These are phyloP conservation scores for Cornus kousa DNA, from an alignment of 148 eudicot genomes.

Conservation along the genomic window DNA sequence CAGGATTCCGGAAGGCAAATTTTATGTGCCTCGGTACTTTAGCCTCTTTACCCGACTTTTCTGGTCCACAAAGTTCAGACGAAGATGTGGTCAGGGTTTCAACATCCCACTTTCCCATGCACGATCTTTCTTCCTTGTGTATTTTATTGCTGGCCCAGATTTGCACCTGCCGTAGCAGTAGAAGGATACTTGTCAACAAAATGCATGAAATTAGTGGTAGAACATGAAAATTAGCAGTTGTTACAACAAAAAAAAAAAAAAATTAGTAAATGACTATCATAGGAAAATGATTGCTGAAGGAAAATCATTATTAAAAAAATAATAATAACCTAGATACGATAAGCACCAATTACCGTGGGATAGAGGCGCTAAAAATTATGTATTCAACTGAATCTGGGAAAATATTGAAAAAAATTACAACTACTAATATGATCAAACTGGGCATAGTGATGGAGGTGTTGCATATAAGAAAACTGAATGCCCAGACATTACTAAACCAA, in stretches of 20 bases:
- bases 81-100: conserved; percentile 60
- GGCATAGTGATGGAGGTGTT: no score
- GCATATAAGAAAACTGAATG: no score
- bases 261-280: no score
- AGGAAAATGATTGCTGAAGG: no score
- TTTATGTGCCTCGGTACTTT: conserved; percentile 66
- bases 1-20: conserved; percentile 70
- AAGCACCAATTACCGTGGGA: background rate
- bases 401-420: background rate
- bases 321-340: background rate
- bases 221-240: background rate
- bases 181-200: conserved; percentile 3
- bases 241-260: background rate
- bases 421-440: background rate
- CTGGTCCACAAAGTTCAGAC: conserved; percentile 81
- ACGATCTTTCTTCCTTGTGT: conserved; percentile 80
- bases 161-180: conserved; percentile 61
- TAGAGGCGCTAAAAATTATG: background rate
- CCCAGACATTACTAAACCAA: no score
- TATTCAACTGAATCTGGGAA: background rate
- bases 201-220: background rate
- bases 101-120: conserved; percentile 90
- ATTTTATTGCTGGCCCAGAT: conserved; percentile 93
- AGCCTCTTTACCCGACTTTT: conserved; percentile 32
- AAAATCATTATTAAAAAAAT: no score